These are phyloP conservation scores for Eucalyptus regnans DNA, from an alignment of 345 rosid genomes.

Conservation along the genomic window DNA sequence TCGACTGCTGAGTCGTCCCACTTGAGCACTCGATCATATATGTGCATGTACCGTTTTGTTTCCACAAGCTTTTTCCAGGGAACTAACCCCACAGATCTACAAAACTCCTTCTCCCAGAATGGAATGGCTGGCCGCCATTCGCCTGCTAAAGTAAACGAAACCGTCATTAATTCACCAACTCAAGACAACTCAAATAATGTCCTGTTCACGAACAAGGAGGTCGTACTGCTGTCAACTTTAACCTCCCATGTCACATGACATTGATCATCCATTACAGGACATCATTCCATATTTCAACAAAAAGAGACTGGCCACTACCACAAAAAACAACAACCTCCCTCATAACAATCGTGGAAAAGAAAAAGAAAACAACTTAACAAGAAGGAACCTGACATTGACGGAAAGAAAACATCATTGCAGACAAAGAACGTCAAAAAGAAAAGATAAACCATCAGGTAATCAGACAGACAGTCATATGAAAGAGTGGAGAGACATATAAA, in stretches of 20 bases:
- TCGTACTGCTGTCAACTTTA: neutral
- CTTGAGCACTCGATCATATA: neutral
- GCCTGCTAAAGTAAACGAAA: neutral
- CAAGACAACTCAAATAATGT: neutral
- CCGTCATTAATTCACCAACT: neutral
- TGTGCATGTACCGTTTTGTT: neutral
- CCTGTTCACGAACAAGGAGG: neutral
- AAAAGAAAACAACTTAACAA: neutral
- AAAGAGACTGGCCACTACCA: neutral
- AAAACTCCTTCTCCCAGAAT: constrained; percentile 3
- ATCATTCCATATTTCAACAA: neutral
- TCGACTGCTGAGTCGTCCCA: constrained; percentile 47
- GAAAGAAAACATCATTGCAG: neutral
- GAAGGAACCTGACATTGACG: neutral
- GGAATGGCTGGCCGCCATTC: neutral
- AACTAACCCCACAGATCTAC: neutral
- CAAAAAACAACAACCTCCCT: neutral
- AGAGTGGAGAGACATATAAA: neutral
- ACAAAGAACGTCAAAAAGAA: neutral
- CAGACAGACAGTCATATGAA: neutral
- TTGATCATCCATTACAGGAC: neutral
- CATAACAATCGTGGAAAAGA: neutral
- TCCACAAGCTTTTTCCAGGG: constrained; percentile 2
- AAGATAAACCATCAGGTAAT: neutral
- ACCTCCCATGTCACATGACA: neutral